Base-by-base conservation (phyloP, 2,329 filamentous ascomycete species). In the Lizonia empirigonia region DNA sequence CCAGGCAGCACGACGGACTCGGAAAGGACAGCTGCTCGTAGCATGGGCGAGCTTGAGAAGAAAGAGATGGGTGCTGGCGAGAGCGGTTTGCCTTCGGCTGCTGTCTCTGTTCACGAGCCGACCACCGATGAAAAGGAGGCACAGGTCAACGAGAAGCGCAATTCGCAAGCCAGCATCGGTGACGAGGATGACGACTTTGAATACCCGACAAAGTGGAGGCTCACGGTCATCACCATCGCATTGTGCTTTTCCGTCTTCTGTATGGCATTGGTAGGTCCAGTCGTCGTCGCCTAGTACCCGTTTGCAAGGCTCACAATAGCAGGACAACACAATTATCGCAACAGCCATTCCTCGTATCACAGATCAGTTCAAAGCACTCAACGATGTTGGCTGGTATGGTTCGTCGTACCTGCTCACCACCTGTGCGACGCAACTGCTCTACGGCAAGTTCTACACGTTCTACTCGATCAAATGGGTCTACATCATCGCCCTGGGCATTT, bases 281-380 rank as follows among this genome's bases (percentile, higher is more conserved):
- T 16, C 16, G 8, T 18, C 7, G 7, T 18, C 3, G 18, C 1
- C n/a, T 24, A 44, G 26, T 9, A 26, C 30, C 34, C n/a, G 19
- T 19, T 26, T 10, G 12, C 13, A 15, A 47, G 22, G 18, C 42
- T 52, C 42, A 52, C 49, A 1, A 16, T 18, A 3, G 2, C 20
- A 50, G 52, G 52, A 55, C 42, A 54, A 54, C 51, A 54, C 51
- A 23, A 54, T 50, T 29, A 77, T 80, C 35, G 70, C 73, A 10
- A 78, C 77, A 2, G 78, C 78, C 5, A 79, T 80, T 37, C 77
- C 77, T 9, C 66, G 68, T 20, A 80, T 80, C 53, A 79, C 78
- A 1, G 74, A 79, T 67, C 67, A 78, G 40, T 79, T 78, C 65
- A 68, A 77, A 16, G 69, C 75, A 6, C 67, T 78, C 12, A 70